Base-by-base conservation (phyloP, 192 early-diverging fungal species). In the Entrophospora sp. region DNA sequence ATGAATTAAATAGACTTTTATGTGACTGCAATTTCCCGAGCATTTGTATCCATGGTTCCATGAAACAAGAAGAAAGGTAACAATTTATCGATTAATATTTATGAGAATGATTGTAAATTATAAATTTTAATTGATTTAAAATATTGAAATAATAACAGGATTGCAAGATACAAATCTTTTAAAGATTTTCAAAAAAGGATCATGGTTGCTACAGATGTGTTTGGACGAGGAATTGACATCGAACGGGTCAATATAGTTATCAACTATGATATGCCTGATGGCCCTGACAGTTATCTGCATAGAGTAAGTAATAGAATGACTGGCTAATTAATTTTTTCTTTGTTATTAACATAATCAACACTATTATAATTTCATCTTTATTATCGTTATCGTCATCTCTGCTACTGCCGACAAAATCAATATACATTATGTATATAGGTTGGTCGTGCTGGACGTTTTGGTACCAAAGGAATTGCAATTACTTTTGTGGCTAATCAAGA, bases 181-280 rank as follows among this genome's bases (percentile, higher is more conserved):
- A 98, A 98, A 85, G 86, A 92, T 71, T 95, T 95, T 72, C 77
- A 83, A 60, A 88, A 87, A 75, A 89, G 96, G 67, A 94, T 98
- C 65, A 88, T 98, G 84, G 94, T 98, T 5, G 94, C 96, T 27
- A 98, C 95, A 16, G 95, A 98, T 70, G 85, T 98, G 62, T 94
- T 98, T 79, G 94, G 94, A 12, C 94, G 96, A 80, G 96, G 96
- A 79, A 94, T 98, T 57, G 96, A 98, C 74, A 90, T 98, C 27
- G 94, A 96, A 69, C 91, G 96, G 69, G 96, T 98, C 48, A 98
- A 98, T 77, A 93, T 98, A 74, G 96, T 98, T 58, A 87, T 98
- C 85, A 98, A 98, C 87, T 98, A 98, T 48, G 96, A 98, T 68
- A 95, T 98, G 73, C 91, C 96, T 22, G 91, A 91, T 63, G 72